Conservation (phyloP, 1,139 yeast genomes). For the Yamadazyma epiphylla region DNA sequence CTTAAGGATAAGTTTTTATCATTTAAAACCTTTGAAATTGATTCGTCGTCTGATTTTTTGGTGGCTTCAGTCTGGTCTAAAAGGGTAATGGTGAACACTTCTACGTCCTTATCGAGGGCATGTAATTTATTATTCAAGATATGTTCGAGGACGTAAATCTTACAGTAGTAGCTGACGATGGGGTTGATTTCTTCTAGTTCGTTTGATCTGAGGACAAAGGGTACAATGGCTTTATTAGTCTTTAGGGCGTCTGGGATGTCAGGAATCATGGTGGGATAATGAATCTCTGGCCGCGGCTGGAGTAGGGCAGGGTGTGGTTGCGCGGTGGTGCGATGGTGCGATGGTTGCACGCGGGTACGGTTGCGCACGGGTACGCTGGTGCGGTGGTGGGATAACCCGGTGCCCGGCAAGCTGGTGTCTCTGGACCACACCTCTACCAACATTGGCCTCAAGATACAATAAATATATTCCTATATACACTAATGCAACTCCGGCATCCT, state of each 20-base stretch:
- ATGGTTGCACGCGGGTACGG: no score
- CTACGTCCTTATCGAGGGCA: constrained; percentile 46
- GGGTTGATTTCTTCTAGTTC: constrained; percentile 53
- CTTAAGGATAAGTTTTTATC: constrained; percentile 58
- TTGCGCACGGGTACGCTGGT: no score
- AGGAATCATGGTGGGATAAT: constrained; percentile 4
- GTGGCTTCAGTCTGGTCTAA: constrained; percentile 61
- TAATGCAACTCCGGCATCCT: constrained; percentile 67
- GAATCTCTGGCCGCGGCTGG: no score
- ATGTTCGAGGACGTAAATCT: constrained; percentile 60
- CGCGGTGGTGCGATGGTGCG: no score
- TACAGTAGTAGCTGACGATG: constrained; percentile 55
- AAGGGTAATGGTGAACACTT: constrained; percentile 52
- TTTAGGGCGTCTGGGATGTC: constrained; percentile 11
- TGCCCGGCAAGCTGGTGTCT: no score
- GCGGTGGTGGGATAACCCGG: no score
- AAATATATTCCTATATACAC: constrained; percentile 13
- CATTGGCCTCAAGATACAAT: no score
- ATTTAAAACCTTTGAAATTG: constrained; percentile 38
- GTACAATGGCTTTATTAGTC: constrained; percentile 22
- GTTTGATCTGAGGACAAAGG: constrained; percentile 45
- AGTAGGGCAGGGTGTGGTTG: no score
- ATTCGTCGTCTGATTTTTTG: constrained; percentile 42
- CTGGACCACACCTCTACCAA: constrained; percentile 1
- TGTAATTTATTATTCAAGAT: constrained; percentile 61